A percentile compares a stretch with the other conserved stretches of the same genome.
phyloP scores from a whole-genome alignment of 2,329 filamentous ascomycete genomes.

The Colletotrichum filicis region DNA sequence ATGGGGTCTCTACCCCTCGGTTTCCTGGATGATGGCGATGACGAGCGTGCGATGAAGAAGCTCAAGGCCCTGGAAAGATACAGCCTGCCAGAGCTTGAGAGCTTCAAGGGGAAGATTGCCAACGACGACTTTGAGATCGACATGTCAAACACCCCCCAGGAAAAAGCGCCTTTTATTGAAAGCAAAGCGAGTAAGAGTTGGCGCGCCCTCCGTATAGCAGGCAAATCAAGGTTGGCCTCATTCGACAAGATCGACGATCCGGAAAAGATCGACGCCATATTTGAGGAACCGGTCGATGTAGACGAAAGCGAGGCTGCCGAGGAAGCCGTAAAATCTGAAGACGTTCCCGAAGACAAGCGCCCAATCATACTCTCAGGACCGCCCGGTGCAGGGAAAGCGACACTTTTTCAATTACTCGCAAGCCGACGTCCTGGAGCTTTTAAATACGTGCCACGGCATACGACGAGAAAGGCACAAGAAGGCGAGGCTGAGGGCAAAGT shows the following conservation, averaged over 20 bases:
- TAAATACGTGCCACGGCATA: constrained; percentile 65
- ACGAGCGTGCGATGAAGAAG: constrained; percentile 68
- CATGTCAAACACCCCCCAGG: constrained; percentile 75
- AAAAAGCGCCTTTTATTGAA: constrained; percentile 67
- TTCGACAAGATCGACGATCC: constrained; percentile 92
- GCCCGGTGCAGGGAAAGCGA: constrained; percentile 70
- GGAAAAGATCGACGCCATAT: constrained; percentile 73
- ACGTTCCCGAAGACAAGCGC: constrained; percentile 59
- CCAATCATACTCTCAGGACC: constrained; percentile 77
- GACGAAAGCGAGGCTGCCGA: constrained; percentile 47
- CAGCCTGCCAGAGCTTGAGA: constrained; percentile 74
- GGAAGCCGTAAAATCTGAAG: constrained; percentile 40
- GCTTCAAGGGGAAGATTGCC: constrained; percentile 79
- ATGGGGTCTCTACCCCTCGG: constrained; percentile 80
- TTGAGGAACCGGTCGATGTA: constrained; percentile 58
- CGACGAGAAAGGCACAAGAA: constrained; percentile 60
- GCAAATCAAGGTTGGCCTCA: constrained; percentile 75
- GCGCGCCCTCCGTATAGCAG: constrained; percentile 86
- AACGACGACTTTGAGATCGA: constrained; percentile 88
- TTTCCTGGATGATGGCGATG: constrained; percentile 78
- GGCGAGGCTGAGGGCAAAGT: constrained; percentile 63
- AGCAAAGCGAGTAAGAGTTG: constrained; percentile 90
- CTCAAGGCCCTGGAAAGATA: constrained; percentile 75
- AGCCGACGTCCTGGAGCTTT: constrained; percentile 74
- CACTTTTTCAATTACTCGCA: constrained; percentile 71